phyloP scores from a whole-genome alignment of 306 rosid species.

The Ammopiptanthus mongolicus region DNA sequence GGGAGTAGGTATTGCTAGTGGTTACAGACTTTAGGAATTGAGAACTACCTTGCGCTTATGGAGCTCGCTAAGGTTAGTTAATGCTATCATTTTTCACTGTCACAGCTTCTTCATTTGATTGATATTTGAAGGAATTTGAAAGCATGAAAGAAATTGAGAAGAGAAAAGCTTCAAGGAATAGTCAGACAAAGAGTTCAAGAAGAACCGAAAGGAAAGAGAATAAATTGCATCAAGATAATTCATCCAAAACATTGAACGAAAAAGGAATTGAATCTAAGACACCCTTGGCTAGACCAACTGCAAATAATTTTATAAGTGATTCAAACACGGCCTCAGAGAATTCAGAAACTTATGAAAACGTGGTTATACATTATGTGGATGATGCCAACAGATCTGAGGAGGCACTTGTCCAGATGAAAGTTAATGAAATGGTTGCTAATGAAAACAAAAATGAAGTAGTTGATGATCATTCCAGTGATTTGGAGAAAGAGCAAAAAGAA shows the following conservation, averaged over 20 bases:
- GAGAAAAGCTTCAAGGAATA: slow-evolving; percentile 50
- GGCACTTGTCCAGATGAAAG: slow-evolving; percentile 38
- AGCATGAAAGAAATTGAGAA: slow-evolving; percentile 74
- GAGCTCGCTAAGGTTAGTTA: slow-evolving; percentile 23
- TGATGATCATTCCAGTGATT: slow-evolving; percentile 46
- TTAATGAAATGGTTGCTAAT: slow-evolving; percentile 34
- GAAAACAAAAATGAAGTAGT: slow-evolving; percentile 46
- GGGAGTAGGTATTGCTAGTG: slow-evolving; percentile 20
- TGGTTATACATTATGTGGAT: slow-evolving; percentile 58
- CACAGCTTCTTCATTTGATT: slow-evolving; percentile 27
- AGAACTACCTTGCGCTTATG: neutral
- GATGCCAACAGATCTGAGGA: slow-evolving; percentile 67
- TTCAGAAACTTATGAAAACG: slow-evolving; percentile 51
- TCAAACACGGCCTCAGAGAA: slow-evolving; percentile 47
- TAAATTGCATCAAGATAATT: slow-evolving; percentile 44
- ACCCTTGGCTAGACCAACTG: slow-evolving; percentile 30
- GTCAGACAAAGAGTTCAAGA: slow-evolving; percentile 50
- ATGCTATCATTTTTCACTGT: slow-evolving; percentile 21
- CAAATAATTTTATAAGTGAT: slow-evolving; percentile 38
- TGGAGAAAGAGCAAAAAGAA: slow-evolving; percentile 56
- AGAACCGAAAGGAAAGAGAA: slow-evolving; percentile 53
- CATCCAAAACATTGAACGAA: slow-evolving; percentile 41
- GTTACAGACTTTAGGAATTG: slow-evolving; percentile 15
- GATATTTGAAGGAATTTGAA: slow-evolving; percentile 32
- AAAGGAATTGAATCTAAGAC: slow-evolving; percentile 48